These are phyloP conservation scores for Abortiporus biennis DNA, from an alignment of 1,284 basidiomycete genomes.

Conservation along the genomic window DNA sequence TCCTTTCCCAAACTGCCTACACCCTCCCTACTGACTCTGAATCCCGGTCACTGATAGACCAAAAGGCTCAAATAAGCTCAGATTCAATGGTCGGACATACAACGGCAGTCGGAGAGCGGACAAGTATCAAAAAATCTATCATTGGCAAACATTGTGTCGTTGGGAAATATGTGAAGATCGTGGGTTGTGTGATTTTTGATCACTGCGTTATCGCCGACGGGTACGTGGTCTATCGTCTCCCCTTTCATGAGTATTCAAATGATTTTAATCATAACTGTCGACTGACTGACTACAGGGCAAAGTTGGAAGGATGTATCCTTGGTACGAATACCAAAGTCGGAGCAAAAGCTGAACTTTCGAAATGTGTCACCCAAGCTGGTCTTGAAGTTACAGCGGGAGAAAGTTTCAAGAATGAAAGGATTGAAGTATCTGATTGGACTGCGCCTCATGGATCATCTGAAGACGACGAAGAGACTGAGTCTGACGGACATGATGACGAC, in stretches of 20 bases:
- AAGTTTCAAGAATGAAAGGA: conserved; percentile 25
- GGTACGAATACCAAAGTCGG: conserved; percentile 82
- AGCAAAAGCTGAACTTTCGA: conserved; percentile 70
- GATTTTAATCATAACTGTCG: no score
- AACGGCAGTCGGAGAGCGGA: conserved; percentile 78
- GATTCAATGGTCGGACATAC: conserved; percentile 84
- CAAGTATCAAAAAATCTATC: conserved; percentile 83
- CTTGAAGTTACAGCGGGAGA: conserved; percentile 71
- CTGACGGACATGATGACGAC: background rate
- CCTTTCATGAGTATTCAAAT: background rate
- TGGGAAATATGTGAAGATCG: conserved; percentile 81
- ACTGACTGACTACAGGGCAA: conserved; percentile 69
- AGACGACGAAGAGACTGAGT: conserved; percentile 12
- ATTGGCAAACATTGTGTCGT: conserved; percentile 88
- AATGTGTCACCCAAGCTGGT: conserved; percentile 85
- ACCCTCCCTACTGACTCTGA: conserved; percentile 53
- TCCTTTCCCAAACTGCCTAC: conserved; percentile 45
- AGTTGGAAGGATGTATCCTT: conserved; percentile 86
- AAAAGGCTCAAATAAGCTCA: conserved; percentile 78
- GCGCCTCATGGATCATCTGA: conserved; percentile 18
- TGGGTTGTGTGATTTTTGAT: conserved; percentile 86
- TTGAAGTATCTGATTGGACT: conserved; percentile 31
- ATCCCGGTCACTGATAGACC: conserved; percentile 61
- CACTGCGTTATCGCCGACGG: conserved; percentile 86
- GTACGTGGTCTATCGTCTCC: conserved; percentile 36